Conservation (phyloP, 2,329 filamentous ascomycete genomes). For the Neonectria faginata region DNA sequence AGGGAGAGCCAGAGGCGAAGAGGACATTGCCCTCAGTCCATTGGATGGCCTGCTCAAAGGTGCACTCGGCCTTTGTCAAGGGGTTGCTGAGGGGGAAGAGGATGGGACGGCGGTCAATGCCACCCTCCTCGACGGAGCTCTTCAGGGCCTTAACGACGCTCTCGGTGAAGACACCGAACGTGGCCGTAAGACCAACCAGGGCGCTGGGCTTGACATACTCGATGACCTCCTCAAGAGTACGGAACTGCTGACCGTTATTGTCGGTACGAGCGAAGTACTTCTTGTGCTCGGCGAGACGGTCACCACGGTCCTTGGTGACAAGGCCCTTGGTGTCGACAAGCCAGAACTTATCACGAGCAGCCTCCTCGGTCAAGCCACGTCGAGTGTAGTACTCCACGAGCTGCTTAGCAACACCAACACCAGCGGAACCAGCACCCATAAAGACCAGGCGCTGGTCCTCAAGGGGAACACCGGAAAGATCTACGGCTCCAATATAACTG, state of each 20-base stretch:
- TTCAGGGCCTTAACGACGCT: slow-evolving; percentile 80
- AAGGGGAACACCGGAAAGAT: slow-evolving; percentile 84
- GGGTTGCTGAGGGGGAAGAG: slow-evolving; percentile 98
- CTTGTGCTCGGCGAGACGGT: slow-evolving; percentile 92
- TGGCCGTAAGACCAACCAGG: slow-evolving; percentile 92
- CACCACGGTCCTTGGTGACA: slow-evolving; percentile 91
- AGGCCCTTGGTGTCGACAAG: slow-evolving; percentile 97
- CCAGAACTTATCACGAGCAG: slow-evolving; percentile 93
- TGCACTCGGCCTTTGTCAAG: slow-evolving; percentile 96
- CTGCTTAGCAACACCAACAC: slow-evolving; percentile 97
- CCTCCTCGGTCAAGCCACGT: slow-evolving; percentile 87
- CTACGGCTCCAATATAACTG: slow-evolving; percentile 77
- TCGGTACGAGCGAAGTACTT: slow-evolving; percentile 75
- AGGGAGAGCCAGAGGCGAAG: slow-evolving; percentile 96
- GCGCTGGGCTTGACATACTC: slow-evolving; percentile 96
- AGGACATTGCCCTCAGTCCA: slow-evolving; percentile 92
- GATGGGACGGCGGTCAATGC: slow-evolving; percentile 82
- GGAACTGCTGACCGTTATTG: slow-evolving; percentile 76
- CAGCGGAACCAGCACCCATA: slow-evolving; percentile 93
- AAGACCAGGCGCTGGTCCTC: slow-evolving; percentile 96
- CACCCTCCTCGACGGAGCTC: slow-evolving; percentile 71
- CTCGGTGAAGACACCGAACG: slow-evolving; percentile 93
- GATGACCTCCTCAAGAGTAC: slow-evolving; percentile 88
- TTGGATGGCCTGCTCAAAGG: slow-evolving; percentile 90
- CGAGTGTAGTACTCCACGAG: slow-evolving; percentile 97